Evolutionary conservation across 129 eudicot species (phyloP), one percentile per base, ranked within the genome.

Genomic region (Saposhnikovia divaricata): DNA sequence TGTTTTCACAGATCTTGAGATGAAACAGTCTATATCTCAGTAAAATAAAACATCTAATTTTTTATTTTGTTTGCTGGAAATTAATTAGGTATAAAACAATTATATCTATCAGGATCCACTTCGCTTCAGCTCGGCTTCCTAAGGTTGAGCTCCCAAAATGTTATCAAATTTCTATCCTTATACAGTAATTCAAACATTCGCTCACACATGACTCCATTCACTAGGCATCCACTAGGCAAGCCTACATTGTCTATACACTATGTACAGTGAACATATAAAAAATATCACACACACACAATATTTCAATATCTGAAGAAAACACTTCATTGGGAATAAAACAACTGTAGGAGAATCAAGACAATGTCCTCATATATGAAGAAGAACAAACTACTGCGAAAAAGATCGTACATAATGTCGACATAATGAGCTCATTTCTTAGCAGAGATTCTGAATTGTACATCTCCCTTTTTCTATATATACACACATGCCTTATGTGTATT

Each of bases 391-490:
- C 3, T n/a, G 15, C 31, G 9, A 10, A 59, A 59, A 59, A 59
- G 34, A n/a, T 59, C 9, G 68, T 59, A 59, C 15, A 13, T 8
- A 59, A n/a, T 59, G 68, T 59, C 68, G 68, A 59, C 68, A 59
- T 59, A 59, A 59, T 59, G 68, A 59, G 68, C 68, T 59, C 68
- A 59, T 59, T 59, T 59, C 68, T 59, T n/a, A n/a, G 34, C 68
- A 59, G 31, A 59, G 68, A 59, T 23, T 59, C 68, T 28, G 34
- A 59, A 59, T 59, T 59, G 34, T 59, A 9, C 68, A 59, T 59
- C 1, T 59, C 68, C 68, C 34, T 25, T 59, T 57, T 59, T n/a
- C 34, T 59, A n/a, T 59, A 59, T 59, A 59, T 21, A 59, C 68
- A 9, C 34, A 59, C 68, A 59, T 59, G 31, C 3, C 0, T 9